A percentile compares a stretch with the other conserved stretches of the same genome.
phyloP scores from a whole-genome alignment of 352 stramenopile species.

The Blastocystis sp. region DNA sequence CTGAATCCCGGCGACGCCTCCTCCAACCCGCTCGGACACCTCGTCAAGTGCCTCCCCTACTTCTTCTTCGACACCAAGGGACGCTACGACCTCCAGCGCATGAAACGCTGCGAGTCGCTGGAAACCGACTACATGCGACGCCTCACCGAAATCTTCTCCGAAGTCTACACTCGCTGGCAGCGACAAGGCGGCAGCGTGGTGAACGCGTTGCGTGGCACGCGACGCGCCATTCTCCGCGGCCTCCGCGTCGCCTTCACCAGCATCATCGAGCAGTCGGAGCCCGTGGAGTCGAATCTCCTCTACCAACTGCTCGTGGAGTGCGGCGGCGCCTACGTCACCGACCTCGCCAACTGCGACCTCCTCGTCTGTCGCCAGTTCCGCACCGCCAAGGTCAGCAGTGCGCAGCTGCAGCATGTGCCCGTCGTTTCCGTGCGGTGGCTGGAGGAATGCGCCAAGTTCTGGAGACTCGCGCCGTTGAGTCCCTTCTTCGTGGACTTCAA shows the following conservation, averaged over 20 bases:
- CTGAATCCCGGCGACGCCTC: background rate
- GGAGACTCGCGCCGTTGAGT: constrained; percentile 11
- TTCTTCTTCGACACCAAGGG: constrained; percentile 40
- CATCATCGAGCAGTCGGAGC: constrained; percentile 31
- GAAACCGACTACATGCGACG: constrained; percentile 40
- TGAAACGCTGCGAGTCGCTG: background rate
- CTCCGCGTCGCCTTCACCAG: constrained; percentile 33
- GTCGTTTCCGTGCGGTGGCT: constrained; percentile 39
- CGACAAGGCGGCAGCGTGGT: background rate
- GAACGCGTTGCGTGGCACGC: background rate
- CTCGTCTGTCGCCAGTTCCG: constrained; percentile 11
- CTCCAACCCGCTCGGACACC: background rate
- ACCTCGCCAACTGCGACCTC: constrained; percentile 31
- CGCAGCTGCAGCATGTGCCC: constrained; percentile 32
- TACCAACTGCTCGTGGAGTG: constrained; percentile 23
- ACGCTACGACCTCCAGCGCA: background rate
- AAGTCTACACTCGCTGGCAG: background rate
- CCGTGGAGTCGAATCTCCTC: constrained; percentile 16
- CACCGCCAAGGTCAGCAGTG: constrained; percentile 32
- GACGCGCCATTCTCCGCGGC: background rate
- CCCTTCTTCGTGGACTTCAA: constrained; percentile 43
- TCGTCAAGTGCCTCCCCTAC: constrained; percentile 49
- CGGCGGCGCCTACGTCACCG: constrained; percentile 18
- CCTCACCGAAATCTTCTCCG: background rate
- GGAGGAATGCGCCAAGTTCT: constrained; percentile 53